Conservation (phyloP, 2,329 filamentous ascomycete genomes). For the Metarhizium rileyi region DNA sequence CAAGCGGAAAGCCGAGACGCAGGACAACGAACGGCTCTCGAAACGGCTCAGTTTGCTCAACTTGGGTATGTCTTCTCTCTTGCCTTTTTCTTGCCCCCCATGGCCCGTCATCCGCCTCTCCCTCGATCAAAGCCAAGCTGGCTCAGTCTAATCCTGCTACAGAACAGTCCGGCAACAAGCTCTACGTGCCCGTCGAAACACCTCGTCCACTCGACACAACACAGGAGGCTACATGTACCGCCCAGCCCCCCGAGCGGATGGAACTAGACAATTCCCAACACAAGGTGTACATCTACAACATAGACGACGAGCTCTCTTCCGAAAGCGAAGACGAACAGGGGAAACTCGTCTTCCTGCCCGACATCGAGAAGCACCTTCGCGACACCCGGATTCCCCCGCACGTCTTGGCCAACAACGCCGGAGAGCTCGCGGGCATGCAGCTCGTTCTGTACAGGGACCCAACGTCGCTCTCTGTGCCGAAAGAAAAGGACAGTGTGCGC, state of each 20-base stretch:
- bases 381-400: constrained; percentile 60
- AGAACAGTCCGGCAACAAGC: constrained; percentile 54
- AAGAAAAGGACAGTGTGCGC: constrained; percentile 66
- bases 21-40: constrained; percentile 63
- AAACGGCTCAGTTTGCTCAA: constrained; percentile 79
- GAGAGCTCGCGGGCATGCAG: constrained; percentile 53
- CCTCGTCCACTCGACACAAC: constrained; percentile 16
- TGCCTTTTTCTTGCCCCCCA: neutral
- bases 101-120: no score
- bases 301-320: constrained; percentile 74
- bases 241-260: constrained; percentile 53
- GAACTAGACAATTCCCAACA: constrained; percentile 77
- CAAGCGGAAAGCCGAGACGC: constrained; percentile 52
- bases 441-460: constrained; percentile 80
- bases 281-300: constrained; percentile 82
- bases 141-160: constrained; percentile 7
- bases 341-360: constrained; percentile 68
- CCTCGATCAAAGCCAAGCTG: neutral
- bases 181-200: constrained; percentile 56
- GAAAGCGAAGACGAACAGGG: constrained; percentile 37
- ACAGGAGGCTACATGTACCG: constrained; percentile 5
- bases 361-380: constrained; percentile 73
- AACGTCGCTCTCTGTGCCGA: constrained; percentile 62
- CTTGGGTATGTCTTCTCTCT: constrained; percentile 49
- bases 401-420: constrained; percentile 48